Percentiles rank a stretch among this genome's conserved stretches.
These are phyloP conservation scores for Silybum marianum DNA, from an alignment of 129 eudicot species.

Conservation along the genomic window DNA sequence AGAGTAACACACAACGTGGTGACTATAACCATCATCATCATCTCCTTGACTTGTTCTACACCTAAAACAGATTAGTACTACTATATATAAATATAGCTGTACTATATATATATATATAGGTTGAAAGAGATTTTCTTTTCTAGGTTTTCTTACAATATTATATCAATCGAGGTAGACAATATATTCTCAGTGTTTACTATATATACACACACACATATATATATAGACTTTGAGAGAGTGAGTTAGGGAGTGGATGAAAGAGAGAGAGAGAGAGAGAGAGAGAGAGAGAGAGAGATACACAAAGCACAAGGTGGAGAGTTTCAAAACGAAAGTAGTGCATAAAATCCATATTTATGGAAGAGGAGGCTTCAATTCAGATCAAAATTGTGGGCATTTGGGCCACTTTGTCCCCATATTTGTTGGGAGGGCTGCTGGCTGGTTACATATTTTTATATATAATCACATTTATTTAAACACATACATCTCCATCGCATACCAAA, in stretches of 20 bases:
- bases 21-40: slow-evolving; percentile 18
- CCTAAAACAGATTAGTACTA: slow-evolving; percentile 10
- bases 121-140: not conserved
- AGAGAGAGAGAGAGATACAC: slow-evolving; percentile 13
- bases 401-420: not conserved
- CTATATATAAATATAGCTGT: too few species aligned
- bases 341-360: slow-evolving; percentile 26
- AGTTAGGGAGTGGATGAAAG: not conserved
- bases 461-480: not conserved
- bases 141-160: not conserved
- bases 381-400: not conserved
- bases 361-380: slow-evolving; percentile 32
- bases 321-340: slow-evolving; percentile 35
- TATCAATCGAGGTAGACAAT: slow-evolving; percentile 12
- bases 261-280: not conserved
- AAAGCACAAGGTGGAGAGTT: slow-evolving; percentile 39
- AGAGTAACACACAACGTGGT: slow-evolving; percentile 26
- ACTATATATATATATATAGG: not conserved
- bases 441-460: not conserved
- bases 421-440: not conserved
- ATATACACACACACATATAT: not conserved
- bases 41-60: slow-evolving; percentile 9
- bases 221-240: not conserved
- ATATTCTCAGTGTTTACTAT: slow-evolving; percentile 16
- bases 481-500: not conserved